Conservation (phyloP, 805 yeast species). For the Zygotorulaspora chibaensis region DNA sequence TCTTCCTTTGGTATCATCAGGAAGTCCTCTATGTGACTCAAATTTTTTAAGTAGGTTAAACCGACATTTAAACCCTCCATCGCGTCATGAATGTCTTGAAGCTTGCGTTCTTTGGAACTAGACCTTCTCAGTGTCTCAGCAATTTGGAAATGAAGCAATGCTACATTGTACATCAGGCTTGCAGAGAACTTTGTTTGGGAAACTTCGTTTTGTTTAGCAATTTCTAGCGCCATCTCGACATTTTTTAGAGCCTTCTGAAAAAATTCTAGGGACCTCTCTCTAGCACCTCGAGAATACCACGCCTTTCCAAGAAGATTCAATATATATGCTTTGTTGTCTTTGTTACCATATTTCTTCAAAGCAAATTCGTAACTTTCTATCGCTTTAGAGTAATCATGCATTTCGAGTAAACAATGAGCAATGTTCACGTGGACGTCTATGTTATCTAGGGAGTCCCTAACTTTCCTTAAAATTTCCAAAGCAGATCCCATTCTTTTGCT, state of each 20-base stretch:
- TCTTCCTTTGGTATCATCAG: slow-evolving; percentile 81
- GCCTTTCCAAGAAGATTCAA: slow-evolving; percentile 77
- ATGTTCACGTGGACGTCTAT: slow-evolving; percentile 76
- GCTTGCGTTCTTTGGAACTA: slow-evolving; percentile 52
- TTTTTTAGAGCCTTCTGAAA: slow-evolving; percentile 59
- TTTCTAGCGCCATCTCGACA: slow-evolving; percentile 52
- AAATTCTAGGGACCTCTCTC: slow-evolving; percentile 60
- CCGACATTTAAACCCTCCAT: slow-evolving; percentile 58
- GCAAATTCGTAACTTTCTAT: slow-evolving; percentile 87
- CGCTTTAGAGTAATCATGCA: slow-evolving; percentile 78
- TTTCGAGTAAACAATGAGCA: slow-evolving; percentile 82
- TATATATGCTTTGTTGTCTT: slow-evolving; percentile 59
- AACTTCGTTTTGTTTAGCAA: slow-evolving; percentile 24
- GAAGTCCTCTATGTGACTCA: slow-evolving; percentile 45
- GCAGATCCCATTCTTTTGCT: slow-evolving; percentile 71
- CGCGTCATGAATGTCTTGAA: slow-evolving; percentile 57
- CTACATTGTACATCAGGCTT: slow-evolving; percentile 68
- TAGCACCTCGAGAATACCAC: slow-evolving; percentile 75
- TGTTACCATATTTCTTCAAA: slow-evolving; percentile 53
- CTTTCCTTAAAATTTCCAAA: slow-evolving; percentile 78
- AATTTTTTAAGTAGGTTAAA: slow-evolving; percentile 51
- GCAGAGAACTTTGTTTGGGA: slow-evolving; percentile 37
- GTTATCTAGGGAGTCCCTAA: slow-evolving; percentile 85
- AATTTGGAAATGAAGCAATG: slow-evolving; percentile 77
- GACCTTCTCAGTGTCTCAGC: slow-evolving; percentile 76